phyloP scores from a whole-genome alignment of 768 basidiomycete species.

The Serpula lacrymans region DNA sequence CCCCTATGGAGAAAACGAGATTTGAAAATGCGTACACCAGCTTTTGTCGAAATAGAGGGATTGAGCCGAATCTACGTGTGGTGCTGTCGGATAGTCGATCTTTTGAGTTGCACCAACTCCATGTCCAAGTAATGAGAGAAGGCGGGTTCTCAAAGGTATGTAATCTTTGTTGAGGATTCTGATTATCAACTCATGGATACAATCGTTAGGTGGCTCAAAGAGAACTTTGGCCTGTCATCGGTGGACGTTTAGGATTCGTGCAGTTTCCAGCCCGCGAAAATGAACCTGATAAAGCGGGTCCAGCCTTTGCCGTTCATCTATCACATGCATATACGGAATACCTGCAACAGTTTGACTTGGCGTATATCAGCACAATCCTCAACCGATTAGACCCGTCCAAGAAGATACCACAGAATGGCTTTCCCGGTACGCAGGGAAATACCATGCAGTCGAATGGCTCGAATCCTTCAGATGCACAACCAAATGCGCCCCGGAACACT shows the following conservation, averaged over 20 bases:
- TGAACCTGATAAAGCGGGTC: constrained; percentile 61
- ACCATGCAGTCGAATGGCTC: constrained; percentile 10
- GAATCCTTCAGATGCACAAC: constrained; percentile 17
- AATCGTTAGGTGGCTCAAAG: constrained; percentile 45
- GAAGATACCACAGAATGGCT: constrained; percentile 22
- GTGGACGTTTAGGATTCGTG: constrained; percentile 62
- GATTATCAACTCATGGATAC: constrained; percentile 9
- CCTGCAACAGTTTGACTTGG: constrained; percentile 52
- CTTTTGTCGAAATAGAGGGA: constrained; percentile 41
- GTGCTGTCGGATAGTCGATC: constrained; percentile 48
- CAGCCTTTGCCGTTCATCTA: constrained; percentile 57
- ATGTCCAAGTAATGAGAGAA: constrained; percentile 55
- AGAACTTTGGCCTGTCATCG: constrained; percentile 65
- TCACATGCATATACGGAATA: constrained; percentile 59
- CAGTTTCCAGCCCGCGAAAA: constrained; percentile 58
- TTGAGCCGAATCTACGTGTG: constrained; percentile 38
- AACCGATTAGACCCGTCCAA: constrained; percentile 30
- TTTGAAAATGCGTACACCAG: constrained; percentile 53
- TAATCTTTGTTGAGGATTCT: constrained; percentile 6
- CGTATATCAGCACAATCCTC: constrained; percentile 46
- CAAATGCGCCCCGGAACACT: constrained; percentile 9
- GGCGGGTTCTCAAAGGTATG: constrained; percentile 50
- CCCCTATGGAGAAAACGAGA: constrained; percentile 45
- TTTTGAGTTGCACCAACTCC: constrained; percentile 61
- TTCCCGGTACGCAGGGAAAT: constrained; percentile 16